Base-by-base conservation (phyloP, 1,139 yeast genomes). In the Scheffersomyces quercinus region DNA sequence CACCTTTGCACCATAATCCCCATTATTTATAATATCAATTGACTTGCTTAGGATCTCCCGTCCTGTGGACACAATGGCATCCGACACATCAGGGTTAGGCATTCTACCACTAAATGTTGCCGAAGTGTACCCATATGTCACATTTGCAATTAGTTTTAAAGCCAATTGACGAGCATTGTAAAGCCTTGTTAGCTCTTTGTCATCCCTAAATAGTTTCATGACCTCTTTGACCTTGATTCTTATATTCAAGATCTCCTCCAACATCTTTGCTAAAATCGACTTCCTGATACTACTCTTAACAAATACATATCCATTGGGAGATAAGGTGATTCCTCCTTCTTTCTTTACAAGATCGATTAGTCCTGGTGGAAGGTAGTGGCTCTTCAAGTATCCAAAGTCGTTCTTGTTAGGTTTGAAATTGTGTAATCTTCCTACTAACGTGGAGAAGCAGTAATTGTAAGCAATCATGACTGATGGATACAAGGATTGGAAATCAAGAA, bases 41-140 rank as follows among this genome's bases (percentile, higher is more conserved):
- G 97, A 86, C 42, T 76, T 73, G 40, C 82, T 83, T 42, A 93
- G 65, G 0, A 90, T 85, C 60, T 91, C 97, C 45, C 98, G 71
- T 0, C 95, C 99, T 0, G 95, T 84, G 26, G 93, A 82, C 0
- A 93, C 99, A 59, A 93, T 89, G 9, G 96, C 86, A 65, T 93
- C 99, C 0, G 99, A 96, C 29, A 93, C 77, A 59, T 90, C 98
- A 0, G 96, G 83, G 55, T 95, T 88, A 0, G 99, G 99, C 99
- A 93, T 93, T 50, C 99, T 70, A 0, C 99, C 99, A 29, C 97
- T 89, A 58, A 85, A 93, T 0, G 96, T 82, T 0, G 99, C 99
- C 0, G 97, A 86, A 0, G 98, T 79, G 58, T 93, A 93, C 0
- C 99, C 99, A 67, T 93, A 93, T 0, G 97, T 91, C 12, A 93